Evolutionary conservation across 345 rosid genomes (phyloP), one percentile per base, ranked within the genome.

Genomic region (Jatropha curcas): DNA sequence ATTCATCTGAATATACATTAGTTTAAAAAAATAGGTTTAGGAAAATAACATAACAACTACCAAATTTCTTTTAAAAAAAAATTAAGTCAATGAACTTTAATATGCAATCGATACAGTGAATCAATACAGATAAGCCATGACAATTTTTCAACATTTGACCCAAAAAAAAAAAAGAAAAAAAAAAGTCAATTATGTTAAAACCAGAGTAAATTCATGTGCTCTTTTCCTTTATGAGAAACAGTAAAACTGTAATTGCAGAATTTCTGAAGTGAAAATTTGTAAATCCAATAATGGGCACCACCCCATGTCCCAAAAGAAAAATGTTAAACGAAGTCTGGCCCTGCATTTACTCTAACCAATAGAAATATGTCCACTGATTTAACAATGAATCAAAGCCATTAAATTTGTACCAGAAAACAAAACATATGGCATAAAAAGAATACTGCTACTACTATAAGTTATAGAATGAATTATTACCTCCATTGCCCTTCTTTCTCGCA

Each of bases 401-500:
- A 67, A 74, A 59, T 28, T 14, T 30, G 24, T 13, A 63, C 51
- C 68, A 20, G 67, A 66, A 69, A 46, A 43, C 7, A 53, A 39
- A 30, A 12, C 41, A 16, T 30, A 48, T 4, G 13, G 1, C 45
- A 25, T 0, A 45, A 48, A 20, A 30, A 20, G 10, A 10, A n/a
- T n/a, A n/a, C n/a, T n/a, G n/a, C n/a, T n/a, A n/a, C n/a, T n/a
- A n/a, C n/a, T n/a, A n/a, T n/a, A n/a, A n/a, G n/a, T n/a, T n/a
- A n/a, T n/a, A n/a, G n/a, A n/a, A n/a, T n/a, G n/a, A n/a, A n/a
- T n/a, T n/a, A 28, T 83, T 79, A 94, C 98, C 99, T 95, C 99
- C 99, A 95, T 61, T 86, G 91, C 71, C 92, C 97, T 84, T 89
- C 89, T 64, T 85, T 88, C 24, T 90, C 92, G 82, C 90, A 84